Evolutionary conservation across 2,329 filamentous ascomycete species (phyloP).

Genomic region (Hypoxylon sp.): DNA sequence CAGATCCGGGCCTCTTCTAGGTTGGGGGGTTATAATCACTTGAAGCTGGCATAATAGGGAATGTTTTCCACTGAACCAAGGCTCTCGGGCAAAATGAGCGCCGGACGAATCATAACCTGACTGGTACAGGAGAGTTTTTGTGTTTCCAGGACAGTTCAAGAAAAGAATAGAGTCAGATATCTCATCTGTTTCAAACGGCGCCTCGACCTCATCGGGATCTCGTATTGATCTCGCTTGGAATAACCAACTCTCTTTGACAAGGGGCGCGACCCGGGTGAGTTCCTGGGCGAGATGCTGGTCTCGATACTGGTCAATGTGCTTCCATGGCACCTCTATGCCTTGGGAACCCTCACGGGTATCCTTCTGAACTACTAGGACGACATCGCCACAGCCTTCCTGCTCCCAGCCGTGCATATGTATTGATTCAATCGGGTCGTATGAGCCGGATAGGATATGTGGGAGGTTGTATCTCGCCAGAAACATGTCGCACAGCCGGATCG

Average conservation of each 20-base stretch:
- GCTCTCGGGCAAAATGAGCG: slow-evolving; percentile 25
- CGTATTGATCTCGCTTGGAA: slow-evolving; percentile 34
- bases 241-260: slow-evolving; percentile 24
- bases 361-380: slow-evolving; percentile 15
- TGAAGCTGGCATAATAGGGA: slow-evolving; percentile 36
- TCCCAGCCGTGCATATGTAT: slow-evolving; percentile 40
- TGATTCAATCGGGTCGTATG: slow-evolving; percentile 38
- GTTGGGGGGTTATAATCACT: slow-evolving; percentile 6
- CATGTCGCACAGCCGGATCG: slow-evolving; percentile 31
- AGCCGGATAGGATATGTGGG: slow-evolving; percentile 33
- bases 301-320: slow-evolving; percentile 28
- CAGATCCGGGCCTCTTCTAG: slow-evolving; percentile 4
- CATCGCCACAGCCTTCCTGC: slow-evolving; percentile 25
- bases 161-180: slow-evolving; percentile 29
- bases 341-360: not conserved
- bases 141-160: slow-evolving; percentile 30
- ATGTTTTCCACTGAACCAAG: slow-evolving; percentile 37
- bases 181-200: slow-evolving; percentile 30
- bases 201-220: slow-evolving; percentile 20
- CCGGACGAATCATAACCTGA: slow-evolving; percentile 34
- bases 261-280: slow-evolving; percentile 11
- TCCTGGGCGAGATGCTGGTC: slow-evolving; percentile 24
- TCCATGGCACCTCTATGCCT: slow-evolving; percentile 32
- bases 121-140: slow-evolving; percentile 30
- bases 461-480: slow-evolving; percentile 38